Evolutionary conservation across 148 eudicot species (phyloP).

Genomic region (Nepenthes mirabilis): DNA sequence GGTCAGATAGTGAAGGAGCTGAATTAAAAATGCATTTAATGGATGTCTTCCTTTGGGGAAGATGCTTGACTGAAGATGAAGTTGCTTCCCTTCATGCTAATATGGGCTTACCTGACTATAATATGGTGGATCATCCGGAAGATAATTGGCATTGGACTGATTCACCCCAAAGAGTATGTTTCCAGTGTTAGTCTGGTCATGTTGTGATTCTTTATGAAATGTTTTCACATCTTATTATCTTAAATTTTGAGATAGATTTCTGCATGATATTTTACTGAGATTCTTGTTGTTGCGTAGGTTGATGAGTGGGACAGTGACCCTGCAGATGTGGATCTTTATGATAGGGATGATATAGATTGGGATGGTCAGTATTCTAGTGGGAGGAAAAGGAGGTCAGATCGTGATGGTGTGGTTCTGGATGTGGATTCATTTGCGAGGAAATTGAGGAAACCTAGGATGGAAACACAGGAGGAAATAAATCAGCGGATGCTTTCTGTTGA

Average conservation of each 20-base stretch:
- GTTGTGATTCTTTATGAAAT: not conserved
- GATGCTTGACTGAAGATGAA: slow-evolving; percentile 97
- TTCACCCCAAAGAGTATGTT: slow-evolving; percentile 84
- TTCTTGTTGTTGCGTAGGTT: slow-evolving; percentile 31
- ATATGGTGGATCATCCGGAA: slow-evolving; percentile 62
- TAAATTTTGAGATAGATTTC: not conserved
- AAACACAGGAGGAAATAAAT: slow-evolving; percentile 79
- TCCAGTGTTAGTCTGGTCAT: slow-evolving; percentile 3
- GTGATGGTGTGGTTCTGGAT: slow-evolving; percentile 64
- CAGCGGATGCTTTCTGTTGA: slow-evolving; percentile 95
- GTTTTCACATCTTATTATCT: not conserved
- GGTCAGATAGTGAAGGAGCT: slow-evolving; percentile 96
- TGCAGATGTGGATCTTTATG: slow-evolving; percentile 95
- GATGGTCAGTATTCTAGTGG: slow-evolving; percentile 99
- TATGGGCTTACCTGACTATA: slow-evolving; percentile 56
- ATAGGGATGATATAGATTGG: slow-evolving; percentile 97
- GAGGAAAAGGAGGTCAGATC: slow-evolving; percentile 76
- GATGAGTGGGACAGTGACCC: slow-evolving; percentile 99
- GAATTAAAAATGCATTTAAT: slow-evolving; percentile 94
- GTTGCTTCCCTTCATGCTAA: slow-evolving; percentile 66
- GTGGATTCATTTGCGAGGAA: slow-evolving; percentile 85
- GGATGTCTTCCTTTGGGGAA: slow-evolving; percentile 99
- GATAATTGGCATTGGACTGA: slow-evolving; percentile 94
- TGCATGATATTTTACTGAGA: slow-evolving; percentile 4
- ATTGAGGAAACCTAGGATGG: slow-evolving; percentile 74